Percentiles rank a stretch among this genome's conserved stretches.
Conservation (phyloP, 2,329 filamentous ascomycete species). For the Botrytis cinerea region DNA sequence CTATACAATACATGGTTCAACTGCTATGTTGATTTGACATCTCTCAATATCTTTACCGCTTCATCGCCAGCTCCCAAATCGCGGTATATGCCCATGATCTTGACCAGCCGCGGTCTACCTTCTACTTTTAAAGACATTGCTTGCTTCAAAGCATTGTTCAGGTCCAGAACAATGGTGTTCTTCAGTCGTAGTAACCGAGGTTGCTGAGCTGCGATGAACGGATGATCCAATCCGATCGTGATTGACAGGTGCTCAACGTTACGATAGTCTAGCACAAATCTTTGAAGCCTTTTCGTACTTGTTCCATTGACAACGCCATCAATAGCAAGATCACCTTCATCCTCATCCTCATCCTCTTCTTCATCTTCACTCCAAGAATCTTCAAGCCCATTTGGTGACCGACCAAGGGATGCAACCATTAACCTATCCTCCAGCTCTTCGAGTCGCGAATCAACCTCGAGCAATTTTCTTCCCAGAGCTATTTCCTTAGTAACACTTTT, state of each 20-base stretch:
- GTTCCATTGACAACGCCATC: slow-evolving; percentile 39
- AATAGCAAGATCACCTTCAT: slow-evolving; percentile 36
- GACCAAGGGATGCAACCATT: slow-evolving; percentile 49
- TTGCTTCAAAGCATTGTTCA: slow-evolving; percentile 63
- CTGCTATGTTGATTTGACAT: slow-evolving; percentile 34
- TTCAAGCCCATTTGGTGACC: slow-evolving; percentile 35
- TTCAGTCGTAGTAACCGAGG: slow-evolving; percentile 57
- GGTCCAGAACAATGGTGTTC: slow-evolving; percentile 64
- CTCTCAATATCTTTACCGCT: slow-evolving; percentile 53
- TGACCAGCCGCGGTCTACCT: slow-evolving; percentile 50
- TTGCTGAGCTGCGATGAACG: slow-evolving; percentile 61
- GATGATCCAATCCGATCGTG: slow-evolving; percentile 57
- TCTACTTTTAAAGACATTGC: slow-evolving; percentile 47
- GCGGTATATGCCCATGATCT: slow-evolving; percentile 60
- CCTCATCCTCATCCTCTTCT: slow-evolving; percentile 44
- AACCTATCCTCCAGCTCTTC: slow-evolving; percentile 64
- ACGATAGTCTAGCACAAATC: slow-evolving; percentile 59
- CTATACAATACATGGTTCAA: slow-evolving; percentile 42
- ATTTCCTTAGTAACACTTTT: slow-evolving; percentile 63
- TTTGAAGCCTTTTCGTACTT: slow-evolving; percentile 47
- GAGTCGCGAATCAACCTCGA: slow-evolving; percentile 67
- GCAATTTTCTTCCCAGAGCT: slow-evolving; percentile 59
- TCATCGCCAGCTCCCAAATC: slow-evolving; percentile 61
- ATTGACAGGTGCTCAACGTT: slow-evolving; percentile 54
- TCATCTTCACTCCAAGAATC: slow-evolving; percentile 45